Base-by-base conservation (phyloP, 75 land plant species). In the Isoetes taiwanensis region DNA sequence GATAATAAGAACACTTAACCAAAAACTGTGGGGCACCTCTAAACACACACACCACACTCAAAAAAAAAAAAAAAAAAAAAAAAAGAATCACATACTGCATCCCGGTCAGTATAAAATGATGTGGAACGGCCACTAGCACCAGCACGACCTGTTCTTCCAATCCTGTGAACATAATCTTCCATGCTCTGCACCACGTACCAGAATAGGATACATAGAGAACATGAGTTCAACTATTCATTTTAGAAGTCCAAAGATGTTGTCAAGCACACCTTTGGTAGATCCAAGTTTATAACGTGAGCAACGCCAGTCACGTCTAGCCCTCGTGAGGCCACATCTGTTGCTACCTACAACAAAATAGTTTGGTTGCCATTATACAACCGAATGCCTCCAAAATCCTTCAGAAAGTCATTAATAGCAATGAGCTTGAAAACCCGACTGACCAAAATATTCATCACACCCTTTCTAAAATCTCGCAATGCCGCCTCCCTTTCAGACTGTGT, bases 61-160 rank as follows among this genome's bases (percentile, higher is more conserved):
- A 46, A 6, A 6, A 46, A 46, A 19, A 16, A 8, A 23, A 16
- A n/a, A 6, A 46, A 6, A 19, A n/a, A n/a, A 46, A 46, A 37
- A 9, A 9, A 9, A 37, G 38, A 37, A 14, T 14, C 11, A 28
- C 52, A 38, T 50, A 78, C 81, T 65, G 62, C 68, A 62, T 82
- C 86, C 39, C 83, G 76, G 35, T 83, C 87, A n/a, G 80, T 83
- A 34, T 70, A 83, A 43, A 83, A 80, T 0, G 87, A 80, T 31
- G 87, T 83, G 32, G 87, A 83, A 54, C 71, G 72, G 21, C 87
- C 87, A 14, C 63, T 68, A 53, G 84, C 68, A 21, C 87, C 87
- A 24, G 84, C 87, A 54, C 87, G 84, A 14, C 87, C 87, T 30
- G 87, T 83, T 65, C 87, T 71, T 50, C 87, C 87, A 77, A 83